Percentiles rank a stretch among this genome's conserved stretches.
Conservation (phyloP, 2,329 filamentous ascomycete genomes). For the Kalaharituber pfeilii region DNA sequence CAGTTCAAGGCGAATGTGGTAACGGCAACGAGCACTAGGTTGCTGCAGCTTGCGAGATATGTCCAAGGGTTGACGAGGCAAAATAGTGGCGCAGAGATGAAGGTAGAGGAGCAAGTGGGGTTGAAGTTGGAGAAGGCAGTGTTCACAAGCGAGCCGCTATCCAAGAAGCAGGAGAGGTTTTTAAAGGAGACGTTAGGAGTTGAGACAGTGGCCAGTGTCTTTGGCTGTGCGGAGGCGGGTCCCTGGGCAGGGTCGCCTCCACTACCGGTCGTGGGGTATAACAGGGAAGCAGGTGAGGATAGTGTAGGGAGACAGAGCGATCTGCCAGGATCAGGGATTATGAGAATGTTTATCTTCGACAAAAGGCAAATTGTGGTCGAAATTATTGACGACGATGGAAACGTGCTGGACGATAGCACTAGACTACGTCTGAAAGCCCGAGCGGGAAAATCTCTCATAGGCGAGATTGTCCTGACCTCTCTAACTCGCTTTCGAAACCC, state of each 20-base stretch:
- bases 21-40: slow-evolving; percentile 28
- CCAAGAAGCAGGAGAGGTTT: slow-evolving; percentile 24
- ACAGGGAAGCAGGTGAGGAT: not conserved
- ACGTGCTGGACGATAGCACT: slow-evolving; percentile 21
- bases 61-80: slow-evolving; percentile 5
- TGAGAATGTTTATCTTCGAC: slow-evolving; percentile 29
- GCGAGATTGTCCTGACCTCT: slow-evolving; percentile 30
- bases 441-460: slow-evolving; percentile 11
- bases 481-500: slow-evolving; percentile 31
- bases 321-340: not conserved
- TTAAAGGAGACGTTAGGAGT: slow-evolving; percentile 24
- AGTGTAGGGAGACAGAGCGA: no score
- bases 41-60: slow-evolving; percentile 27
- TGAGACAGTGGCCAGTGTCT: slow-evolving; percentile 28
- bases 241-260: slow-evolving; percentile 27
- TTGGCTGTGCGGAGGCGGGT: slow-evolving; percentile 32
- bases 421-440: slow-evolving; percentile 16
- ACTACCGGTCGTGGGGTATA: slow-evolving; percentile 19
- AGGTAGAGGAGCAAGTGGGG: slow-evolving; percentile 19
- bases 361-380: slow-evolving; percentile 27
- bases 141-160: slow-evolving; percentile 32
- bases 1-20: slow-evolving; percentile 28
- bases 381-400: slow-evolving; percentile 17
- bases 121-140: slow-evolving; percentile 30
- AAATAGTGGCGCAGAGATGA: no score